Conservation (phyloP, 768 basidiomycete species). For the Phanerochaete sordida region DNA sequence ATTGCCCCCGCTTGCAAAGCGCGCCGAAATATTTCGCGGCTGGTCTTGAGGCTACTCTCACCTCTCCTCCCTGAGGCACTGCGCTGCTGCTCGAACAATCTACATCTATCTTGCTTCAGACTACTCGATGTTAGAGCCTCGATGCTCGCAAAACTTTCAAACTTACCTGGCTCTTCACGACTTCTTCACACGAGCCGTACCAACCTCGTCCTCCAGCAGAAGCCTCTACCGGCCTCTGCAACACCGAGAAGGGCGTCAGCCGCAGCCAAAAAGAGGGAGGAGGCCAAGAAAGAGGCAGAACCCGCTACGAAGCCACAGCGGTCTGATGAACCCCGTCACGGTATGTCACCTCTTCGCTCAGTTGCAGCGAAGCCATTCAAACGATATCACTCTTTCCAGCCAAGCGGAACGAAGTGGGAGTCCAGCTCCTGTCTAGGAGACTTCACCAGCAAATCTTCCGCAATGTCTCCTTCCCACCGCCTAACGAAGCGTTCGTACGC, state of each 20-base stretch:
- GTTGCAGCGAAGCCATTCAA: background rate
- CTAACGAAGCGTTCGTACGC: slow-evolving; percentile 57
- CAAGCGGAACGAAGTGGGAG: slow-evolving; percentile 85
- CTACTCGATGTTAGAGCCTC: slow-evolving; percentile 10
- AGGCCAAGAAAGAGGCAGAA: background rate
- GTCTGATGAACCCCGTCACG: background rate
- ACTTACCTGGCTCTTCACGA: slow-evolving; percentile 14
- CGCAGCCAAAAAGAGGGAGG: background rate
- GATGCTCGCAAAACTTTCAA: slow-evolving; percentile 12
- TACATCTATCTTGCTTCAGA: background rate
- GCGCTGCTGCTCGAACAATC: background rate
- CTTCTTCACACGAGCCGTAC: slow-evolving; percentile 12
- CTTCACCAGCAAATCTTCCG: slow-evolving; percentile 83
- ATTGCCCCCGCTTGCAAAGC: slow-evolving; percentile 5
- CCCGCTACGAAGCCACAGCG: background rate
- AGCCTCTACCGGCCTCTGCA: slow-evolving; percentile 14
- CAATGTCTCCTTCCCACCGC: slow-evolving; percentile 58
- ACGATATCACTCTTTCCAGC: slow-evolving; percentile 34
- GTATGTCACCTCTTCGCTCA: background rate
- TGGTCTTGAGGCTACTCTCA: background rate
- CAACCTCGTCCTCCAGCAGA: slow-evolving; percentile 7
- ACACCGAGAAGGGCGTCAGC: slow-evolving; percentile 6
- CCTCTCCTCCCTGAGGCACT: background rate
- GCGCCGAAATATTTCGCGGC: background rate
- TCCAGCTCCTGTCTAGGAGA: slow-evolving; percentile 83